Evolutionary conservation across 106 monocot species (phyloP).

Genomic region (Acorus gramineus): DNA sequence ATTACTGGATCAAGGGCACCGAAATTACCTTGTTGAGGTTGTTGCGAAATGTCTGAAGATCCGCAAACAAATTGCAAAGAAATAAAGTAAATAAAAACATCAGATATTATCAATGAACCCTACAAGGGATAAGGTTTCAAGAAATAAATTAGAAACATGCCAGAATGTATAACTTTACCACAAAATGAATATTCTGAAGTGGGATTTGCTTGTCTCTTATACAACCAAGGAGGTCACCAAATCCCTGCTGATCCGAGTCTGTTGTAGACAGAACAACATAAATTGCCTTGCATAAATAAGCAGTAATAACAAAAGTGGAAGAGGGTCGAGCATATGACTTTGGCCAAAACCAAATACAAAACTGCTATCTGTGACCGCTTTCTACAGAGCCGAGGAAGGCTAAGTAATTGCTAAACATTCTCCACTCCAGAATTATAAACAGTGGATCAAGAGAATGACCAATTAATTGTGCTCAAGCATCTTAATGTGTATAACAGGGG

Average conservation of each 20-base stretch:
- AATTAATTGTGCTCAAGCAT: too few species aligned
- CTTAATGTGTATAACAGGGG: too few species aligned
- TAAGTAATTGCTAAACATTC: too few species aligned
- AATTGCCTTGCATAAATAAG: background rate
- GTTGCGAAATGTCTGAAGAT: constrained; percentile 84
- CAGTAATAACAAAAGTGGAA: too few species aligned
- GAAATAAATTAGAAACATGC: background rate
- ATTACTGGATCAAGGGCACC: background rate
- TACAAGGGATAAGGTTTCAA: background rate
- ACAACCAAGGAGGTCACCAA: constrained; percentile 98
- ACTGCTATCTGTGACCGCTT: too few species aligned
- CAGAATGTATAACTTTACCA: constrained; percentile 34
- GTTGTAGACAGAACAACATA: constrained; percentile 6
- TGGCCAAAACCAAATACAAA: too few species aligned
- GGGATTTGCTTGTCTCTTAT: constrained; percentile 71
- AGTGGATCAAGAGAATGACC: too few species aligned
- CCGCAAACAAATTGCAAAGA: background rate
- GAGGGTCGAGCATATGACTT: too few species aligned
- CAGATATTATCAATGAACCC: background rate
- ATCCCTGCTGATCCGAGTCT: constrained; percentile 76
- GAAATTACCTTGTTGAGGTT: constrained; percentile 88
- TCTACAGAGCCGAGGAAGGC: too few species aligned
- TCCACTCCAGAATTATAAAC: too few species aligned
- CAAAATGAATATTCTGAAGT: constrained; percentile 96
- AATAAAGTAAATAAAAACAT: constrained; percentile 2